Base-by-base conservation (phyloP, 768 basidiomycete genomes). In the Ephemerocybe angulata region DNA sequence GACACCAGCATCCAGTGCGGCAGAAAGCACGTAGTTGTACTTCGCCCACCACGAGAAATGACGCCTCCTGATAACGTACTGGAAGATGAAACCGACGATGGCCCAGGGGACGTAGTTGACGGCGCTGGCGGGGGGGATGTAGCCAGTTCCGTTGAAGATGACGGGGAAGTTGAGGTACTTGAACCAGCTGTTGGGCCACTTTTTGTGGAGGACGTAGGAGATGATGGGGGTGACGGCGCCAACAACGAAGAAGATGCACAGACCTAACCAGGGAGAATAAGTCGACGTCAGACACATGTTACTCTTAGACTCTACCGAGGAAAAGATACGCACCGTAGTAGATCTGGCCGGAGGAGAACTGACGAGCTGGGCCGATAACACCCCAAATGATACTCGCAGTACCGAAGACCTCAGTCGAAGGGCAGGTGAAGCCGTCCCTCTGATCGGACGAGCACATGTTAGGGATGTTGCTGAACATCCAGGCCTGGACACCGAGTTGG, bases 361-460 rank as follows among this genome's bases (percentile, higher is more conserved):
- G 78, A n/a, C 82, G 76, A 29, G 70, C 72, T 5, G 90, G 90
- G 1, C 90, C 89, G 53, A 93, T 88, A 57, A 89, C 87, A 57
- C 91, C 88, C 85, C 85, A 90, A 58, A 92, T 80, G 58, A 93
- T 80, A 55, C 82, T 84, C 21, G 90, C 90, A 2, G 87, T 88
- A 33, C 87, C 88, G 66, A 92, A 91, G 7, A 89, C 86, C 56
- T 84, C 74, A 4, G 86, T 86, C 12, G 55, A 67, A 0, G 88
- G 87, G 66, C 89, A 91, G 52, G 81, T 85, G 68, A 90, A 90
- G 19, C 81, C 79, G 60, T 85, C 77, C 61, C 66, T 71, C 68
- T 88, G 83, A 46, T 72, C 58, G 6, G 72, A 65, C 11, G 59
- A 60, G 67, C 88, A 90, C 66, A 89, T 81, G 29, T 78, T 76